phyloP scores from a whole-genome alignment of 1,284 basidiomycete genomes.

The Heterobasidion parviporum region DNA sequence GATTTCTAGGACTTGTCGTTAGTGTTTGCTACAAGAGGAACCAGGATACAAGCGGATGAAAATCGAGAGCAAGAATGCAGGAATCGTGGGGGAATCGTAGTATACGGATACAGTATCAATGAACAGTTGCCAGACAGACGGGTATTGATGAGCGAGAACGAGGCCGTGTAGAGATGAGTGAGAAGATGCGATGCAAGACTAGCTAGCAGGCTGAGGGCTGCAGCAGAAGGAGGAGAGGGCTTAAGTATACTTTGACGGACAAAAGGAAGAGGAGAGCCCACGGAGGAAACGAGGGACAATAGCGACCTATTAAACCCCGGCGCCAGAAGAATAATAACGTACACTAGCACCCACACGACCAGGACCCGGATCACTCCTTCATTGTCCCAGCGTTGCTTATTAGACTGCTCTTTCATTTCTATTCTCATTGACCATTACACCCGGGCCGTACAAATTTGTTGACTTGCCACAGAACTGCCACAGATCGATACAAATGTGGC shows the following conservation, averaged over 20 bases:
- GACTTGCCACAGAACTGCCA: too few relatives aligned
- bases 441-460: too few relatives aligned
- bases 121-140: not conserved
- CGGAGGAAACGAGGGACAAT: not conserved
- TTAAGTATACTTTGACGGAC: not conserved
- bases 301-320: not conserved
- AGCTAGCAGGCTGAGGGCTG: conserved; percentile 3
- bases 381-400: not conserved
- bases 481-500: not conserved
- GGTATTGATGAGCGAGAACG: not conserved
- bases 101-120: not conserved
- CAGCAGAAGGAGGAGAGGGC: not conserved
- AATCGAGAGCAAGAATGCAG: not conserved
- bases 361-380: not conserved
- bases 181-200: conserved; percentile 1
- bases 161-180: not conserved
- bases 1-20: not conserved
- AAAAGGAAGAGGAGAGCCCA: not conserved
- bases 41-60: not conserved
- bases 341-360: not conserved
- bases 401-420: not conserved
- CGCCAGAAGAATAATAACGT: not conserved
- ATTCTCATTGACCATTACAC: not conserved
- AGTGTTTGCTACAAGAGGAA: not conserved
- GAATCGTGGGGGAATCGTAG: too few relatives aligned